phyloP scores from a whole-genome alignment of 2,329 filamentous ascomycete genomes.

The Arthrobotrys iridis region DNA sequence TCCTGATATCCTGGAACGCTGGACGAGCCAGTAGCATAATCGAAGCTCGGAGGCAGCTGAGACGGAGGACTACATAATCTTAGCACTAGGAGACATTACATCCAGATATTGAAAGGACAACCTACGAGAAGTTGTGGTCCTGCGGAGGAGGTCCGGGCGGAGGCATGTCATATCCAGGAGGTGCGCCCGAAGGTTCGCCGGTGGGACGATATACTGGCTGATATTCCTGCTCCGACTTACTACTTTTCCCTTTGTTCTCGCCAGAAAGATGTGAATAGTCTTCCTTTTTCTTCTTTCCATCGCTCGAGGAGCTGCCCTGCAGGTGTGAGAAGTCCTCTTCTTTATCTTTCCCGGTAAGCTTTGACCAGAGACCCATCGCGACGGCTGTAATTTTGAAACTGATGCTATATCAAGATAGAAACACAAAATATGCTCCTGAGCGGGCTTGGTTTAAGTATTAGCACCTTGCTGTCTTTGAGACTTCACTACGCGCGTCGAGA shows the following conservation, averaged over 20 bases:
- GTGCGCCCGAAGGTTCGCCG: conserved; percentile 25
- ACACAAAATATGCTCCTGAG: not conserved
- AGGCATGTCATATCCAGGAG: conserved; percentile 34
- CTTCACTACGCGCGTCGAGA: conserved; percentile 11
- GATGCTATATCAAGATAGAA: not conserved
- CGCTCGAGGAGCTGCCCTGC: conserved; percentile 34
- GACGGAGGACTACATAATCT: conserved; percentile 14
- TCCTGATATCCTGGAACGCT: conserved; percentile 19
- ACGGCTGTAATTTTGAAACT: not conserved
- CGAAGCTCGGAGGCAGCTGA: conserved; percentile 30
- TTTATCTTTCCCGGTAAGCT: conserved; percentile 51
- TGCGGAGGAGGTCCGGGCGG: conserved; percentile 34
- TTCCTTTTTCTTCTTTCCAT: conserved; percentile 15
- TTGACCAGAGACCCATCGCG: conserved; percentile 50
- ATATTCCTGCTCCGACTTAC: conserved; percentile 42
- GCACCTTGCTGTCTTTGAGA: not conserved
- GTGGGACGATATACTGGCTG: conserved; percentile 5
- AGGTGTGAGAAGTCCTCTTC: conserved; percentile 47
- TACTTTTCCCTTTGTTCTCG: conserved; percentile 42
- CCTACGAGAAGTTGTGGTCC: conserved; percentile 25
- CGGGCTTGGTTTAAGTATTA: not conserved
- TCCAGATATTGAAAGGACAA: not conserved
- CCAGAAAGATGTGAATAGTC: conserved; percentile 48
- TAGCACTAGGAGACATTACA: not conserved
- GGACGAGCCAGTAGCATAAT: conserved; percentile 25